Evolutionary conservation across 2,329 filamentous ascomycete species (phyloP).

Genomic region (Zymoseptoria ardabiliae): DNA sequence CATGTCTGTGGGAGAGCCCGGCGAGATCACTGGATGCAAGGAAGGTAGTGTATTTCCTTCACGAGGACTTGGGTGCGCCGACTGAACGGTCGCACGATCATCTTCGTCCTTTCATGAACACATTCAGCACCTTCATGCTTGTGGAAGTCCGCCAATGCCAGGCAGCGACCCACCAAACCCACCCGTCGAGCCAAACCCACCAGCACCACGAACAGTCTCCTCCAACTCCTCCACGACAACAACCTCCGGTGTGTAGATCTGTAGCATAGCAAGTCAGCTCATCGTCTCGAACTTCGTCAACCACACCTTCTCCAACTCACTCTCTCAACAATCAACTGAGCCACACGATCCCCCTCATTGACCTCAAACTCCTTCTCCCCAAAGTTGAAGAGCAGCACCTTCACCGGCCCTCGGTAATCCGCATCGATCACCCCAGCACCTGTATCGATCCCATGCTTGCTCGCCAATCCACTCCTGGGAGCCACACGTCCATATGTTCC

Average conservation of each 20-base stretch:
- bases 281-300: not conserved
- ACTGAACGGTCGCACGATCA: no score
- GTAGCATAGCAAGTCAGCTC: slow-evolving; percentile 10
- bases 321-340: slow-evolving; percentile 87
- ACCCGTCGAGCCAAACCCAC: slow-evolving; percentile 87
- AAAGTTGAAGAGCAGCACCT: slow-evolving; percentile 93
- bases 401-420: slow-evolving; percentile 90
- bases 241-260: slow-evolving; percentile 88
- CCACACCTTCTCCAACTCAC: slow-evolving; percentile 32
- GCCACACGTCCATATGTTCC: slow-evolving; percentile 70
- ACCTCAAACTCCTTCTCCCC: slow-evolving; percentile 72
- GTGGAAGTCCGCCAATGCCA: slow-evolving; percentile 10
- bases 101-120: no score
- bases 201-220: slow-evolving; percentile 81
- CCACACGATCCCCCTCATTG: slow-evolving; percentile 80
- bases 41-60: no score
- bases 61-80: no score
- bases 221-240: slow-evolving; percentile 82
- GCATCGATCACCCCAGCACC: slow-evolving; percentile 96
- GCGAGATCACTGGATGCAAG: no score
- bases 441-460: slow-evolving; percentile 91
- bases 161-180: slow-evolving; percentile 31
- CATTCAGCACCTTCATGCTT: not conserved
- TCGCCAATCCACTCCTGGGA: slow-evolving; percentile 25
- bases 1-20: no score